Conservation (phyloP, 371 early-diverging fungal species). For the Apophysomyces elegans region DNA sequence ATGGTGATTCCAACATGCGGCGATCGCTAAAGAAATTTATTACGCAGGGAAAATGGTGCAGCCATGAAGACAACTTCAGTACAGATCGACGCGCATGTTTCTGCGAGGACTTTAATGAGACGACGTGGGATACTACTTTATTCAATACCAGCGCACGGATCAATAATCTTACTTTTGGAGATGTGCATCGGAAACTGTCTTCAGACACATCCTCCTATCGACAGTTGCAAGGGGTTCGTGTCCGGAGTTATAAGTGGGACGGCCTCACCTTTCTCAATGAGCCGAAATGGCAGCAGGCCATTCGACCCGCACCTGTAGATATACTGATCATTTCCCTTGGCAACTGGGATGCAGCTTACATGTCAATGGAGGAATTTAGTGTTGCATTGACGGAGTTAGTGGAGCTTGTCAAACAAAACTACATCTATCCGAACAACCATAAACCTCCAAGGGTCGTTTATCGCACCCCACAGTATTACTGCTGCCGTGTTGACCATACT, state of each 20-base stretch:
- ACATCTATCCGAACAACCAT: constrained; percentile 22
- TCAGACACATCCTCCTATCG: too few relatives aligned
- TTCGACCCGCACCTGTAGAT: constrained; percentile 13
- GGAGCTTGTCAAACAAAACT: constrained; percentile 28
- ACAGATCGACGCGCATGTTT: constrained; percentile 40
- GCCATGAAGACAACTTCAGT: not conserved
- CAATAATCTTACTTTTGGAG: constrained; percentile 23
- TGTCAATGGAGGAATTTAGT: constrained; percentile 33
- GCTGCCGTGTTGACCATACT: constrained; percentile 51
- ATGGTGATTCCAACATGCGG: constrained; percentile 61
- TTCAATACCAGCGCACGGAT: constrained; percentile 35
- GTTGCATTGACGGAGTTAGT: constrained; percentile 35
- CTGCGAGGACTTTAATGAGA: constrained; percentile 56
- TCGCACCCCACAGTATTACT: constrained; percentile 59
- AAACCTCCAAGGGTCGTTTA: constrained; percentile 36
- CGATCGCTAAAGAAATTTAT: constrained; percentile 54
- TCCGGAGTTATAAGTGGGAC: constrained; percentile 54
- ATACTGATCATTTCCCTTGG: constrained; percentile 50
- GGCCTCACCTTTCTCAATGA: constrained; percentile 52
- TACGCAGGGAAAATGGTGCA: constrained; percentile 59
- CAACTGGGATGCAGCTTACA: constrained; percentile 61
- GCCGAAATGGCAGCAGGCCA: constrained; percentile 41
- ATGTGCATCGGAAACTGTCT: not conserved
- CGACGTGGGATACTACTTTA: constrained; percentile 36
- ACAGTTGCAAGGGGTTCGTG: constrained; percentile 14